Base-by-base conservation (phyloP, 2,329 filamentous ascomycete species). In the Aspergillus clavatus region DNA sequence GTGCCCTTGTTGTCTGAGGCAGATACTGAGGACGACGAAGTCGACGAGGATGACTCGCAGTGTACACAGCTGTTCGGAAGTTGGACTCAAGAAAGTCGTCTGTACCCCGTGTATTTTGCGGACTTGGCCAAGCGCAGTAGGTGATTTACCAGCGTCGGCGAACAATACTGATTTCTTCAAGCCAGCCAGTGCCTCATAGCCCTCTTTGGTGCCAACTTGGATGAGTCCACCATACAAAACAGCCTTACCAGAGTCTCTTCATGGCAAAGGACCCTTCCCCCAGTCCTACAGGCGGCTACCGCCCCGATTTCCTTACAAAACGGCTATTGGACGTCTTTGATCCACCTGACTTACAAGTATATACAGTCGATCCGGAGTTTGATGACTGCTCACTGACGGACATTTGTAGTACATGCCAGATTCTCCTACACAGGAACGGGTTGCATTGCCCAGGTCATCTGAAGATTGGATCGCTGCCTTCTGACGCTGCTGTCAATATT, bases 401-500 rank as follows among this genome's bases (percentile, higher is more conserved):
- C n/a, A 19, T 5, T 14, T 12, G 4, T 16, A 33, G 29, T 7
- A 16, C 29, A 19, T 33, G 12, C 29, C 29, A 33, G 10, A 4
- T 41, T 6, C 27, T 45, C 4, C 12, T 38, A 5, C 19, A 24
- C 10, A 24, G 44, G 18, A 46, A 48, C n/a, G 31, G 27, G 11
- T 45, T 48, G 16, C 28, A 37, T 3, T 24, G 42, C 16, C 46
- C 38, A 4, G 18, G 28, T 12, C 19, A 31, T 6, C 33, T 48
- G 41, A 36, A 24, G 35, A 5, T 31, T 2, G 29, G 42, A 12
- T 41, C 46, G 3, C 22, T 39, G 10, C 38, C 29, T 5, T 48
- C 40, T 33, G 46, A 40, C 11, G 38, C 42, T 21, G 46, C 46
- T 5, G 42, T 36, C 11, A 35, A 45, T 11, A 45, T 48, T n/a